Base-by-base conservation (phyloP, 345 rosid genomes). In the Kernera saxatilis region DNA sequence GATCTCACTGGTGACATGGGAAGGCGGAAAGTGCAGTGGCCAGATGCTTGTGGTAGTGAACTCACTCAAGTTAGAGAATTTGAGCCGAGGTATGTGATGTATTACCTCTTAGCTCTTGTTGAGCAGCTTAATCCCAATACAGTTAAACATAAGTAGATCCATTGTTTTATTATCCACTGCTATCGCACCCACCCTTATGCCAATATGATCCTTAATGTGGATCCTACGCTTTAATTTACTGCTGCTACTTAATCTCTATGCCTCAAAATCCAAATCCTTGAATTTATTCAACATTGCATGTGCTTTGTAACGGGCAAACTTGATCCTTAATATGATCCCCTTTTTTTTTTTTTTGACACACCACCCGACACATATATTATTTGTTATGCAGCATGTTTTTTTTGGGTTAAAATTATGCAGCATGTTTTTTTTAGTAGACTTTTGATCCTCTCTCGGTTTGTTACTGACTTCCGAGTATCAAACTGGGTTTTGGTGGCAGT, bases 1-100 rank as follows among this genome's bases (percentile, higher is more conserved):
- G 70, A 80, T 69, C 64, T 72, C 26, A 65, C 79, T 44, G 83
- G 81, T 64, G 83, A 84, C 50, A 75, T 71, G 50, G 91, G 77
- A 58, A 79, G 79, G 73, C 79, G 93, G 73, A 94, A 84, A 86
- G 98, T 94, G 79, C 97, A 88, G 80, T 94, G 99, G 99, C 86
- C 88, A 6, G 98, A 94, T 87, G 84, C 84, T 69, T 84, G 89
- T 81, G 98, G 99, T 45, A 87, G 81, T 60, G 98, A 89, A 75
- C 96, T 94, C 71, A 86, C 71, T 53, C 93, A 94, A 81, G 82
- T 91, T 77, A 80, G 86, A 80, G 99, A 91, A 81, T 94, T 91
- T 82, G 98, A 91, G 72, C 96, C 99, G 59, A 94, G 99, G 98
- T 93, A 85, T 55, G 75, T 71, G 50, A 43, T 41, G 44, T 40